Evolutionary conservation across 177 flowering plant species (phyloP).

Genomic region (Vitis hybrid): DNA sequence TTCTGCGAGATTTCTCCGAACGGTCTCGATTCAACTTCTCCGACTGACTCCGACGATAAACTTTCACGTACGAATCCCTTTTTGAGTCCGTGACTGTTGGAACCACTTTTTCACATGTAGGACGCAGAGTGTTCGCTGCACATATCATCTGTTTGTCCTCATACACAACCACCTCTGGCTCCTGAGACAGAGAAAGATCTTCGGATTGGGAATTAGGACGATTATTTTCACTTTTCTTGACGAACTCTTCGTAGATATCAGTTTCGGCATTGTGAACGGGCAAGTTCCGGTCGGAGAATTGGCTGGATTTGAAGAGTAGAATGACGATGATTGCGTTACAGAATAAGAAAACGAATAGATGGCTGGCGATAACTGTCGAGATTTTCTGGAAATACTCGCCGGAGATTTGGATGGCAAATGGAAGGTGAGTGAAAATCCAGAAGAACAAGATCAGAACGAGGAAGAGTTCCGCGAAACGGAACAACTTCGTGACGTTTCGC

Average conservation of each 20-base stretch:
- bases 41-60: conserved; percentile 34
- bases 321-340: conserved; percentile 43
- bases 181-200: not conserved
- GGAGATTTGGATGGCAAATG: conserved; percentile 40
- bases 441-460: conserved; percentile 24
- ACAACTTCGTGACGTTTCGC: conserved; percentile 22
- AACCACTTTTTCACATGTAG: not conserved
- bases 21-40: conserved; percentile 25
- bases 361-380: conserved; percentile 29
- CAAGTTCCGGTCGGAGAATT: conserved; percentile 11
- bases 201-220: not conserved
- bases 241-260: conserved; percentile 27
- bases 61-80: conserved; percentile 1
- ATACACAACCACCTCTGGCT: conserved; percentile 31
- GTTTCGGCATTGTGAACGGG: conserved; percentile 8
- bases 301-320: conserved; percentile 42
- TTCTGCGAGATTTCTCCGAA: not conserved
- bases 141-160: conserved; percentile 44
- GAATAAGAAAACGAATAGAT: conserved; percentile 44
- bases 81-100: not conserved
- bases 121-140: conserved; percentile 13
- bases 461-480: conserved; percentile 36
- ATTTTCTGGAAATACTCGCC: conserved; percentile 34
- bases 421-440: conserved; percentile 39
- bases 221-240: conserved; percentile 11